Conservation (phyloP, 192 early-diverging fungal species). For the Backusella mclennaniae region DNA sequence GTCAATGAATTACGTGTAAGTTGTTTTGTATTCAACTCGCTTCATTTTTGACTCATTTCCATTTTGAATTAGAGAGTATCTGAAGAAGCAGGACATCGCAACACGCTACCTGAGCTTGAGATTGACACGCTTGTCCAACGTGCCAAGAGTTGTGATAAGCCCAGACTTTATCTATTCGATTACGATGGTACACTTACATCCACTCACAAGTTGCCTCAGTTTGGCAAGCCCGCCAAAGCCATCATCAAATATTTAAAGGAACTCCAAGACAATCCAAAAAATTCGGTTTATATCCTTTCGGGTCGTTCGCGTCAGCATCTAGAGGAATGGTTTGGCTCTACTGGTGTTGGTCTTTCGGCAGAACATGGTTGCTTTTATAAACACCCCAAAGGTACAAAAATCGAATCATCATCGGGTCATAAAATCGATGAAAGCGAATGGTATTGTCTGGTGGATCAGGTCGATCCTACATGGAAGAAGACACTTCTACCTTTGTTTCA, state of each 20-base stretch:
- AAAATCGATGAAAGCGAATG: slow-evolving; percentile 70
- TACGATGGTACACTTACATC: slow-evolving; percentile 97
- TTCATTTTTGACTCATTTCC: too few species aligned
- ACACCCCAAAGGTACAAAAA: slow-evolving; percentile 72
- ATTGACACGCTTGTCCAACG: slow-evolving; percentile 47
- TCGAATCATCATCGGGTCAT: slow-evolving; percentile 48
- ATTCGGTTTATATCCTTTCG: slow-evolving; percentile 93
- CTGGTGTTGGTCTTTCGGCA: slow-evolving; percentile 88
- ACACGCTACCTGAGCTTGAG: slow-evolving; percentile 58
- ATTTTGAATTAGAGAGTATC: slow-evolving; percentile 43
- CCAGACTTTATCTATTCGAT: slow-evolving; percentile 87
- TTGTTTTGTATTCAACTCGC: background rate
- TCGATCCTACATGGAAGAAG: slow-evolving; percentile 88
- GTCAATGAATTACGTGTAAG: slow-evolving; percentile 74
- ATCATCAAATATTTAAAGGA: slow-evolving; percentile 66
- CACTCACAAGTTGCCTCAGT: slow-evolving; percentile 86
- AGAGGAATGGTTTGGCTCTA: slow-evolving; percentile 86
- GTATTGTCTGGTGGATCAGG: slow-evolving; percentile 84
- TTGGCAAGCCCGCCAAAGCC: slow-evolving; percentile 79
- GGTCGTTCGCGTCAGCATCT: slow-evolving; percentile 90
- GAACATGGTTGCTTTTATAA: slow-evolving; percentile 99
- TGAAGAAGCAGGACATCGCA: slow-evolving; percentile 64
- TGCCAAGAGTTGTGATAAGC: slow-evolving; percentile 56
- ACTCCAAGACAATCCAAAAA: slow-evolving; percentile 70
- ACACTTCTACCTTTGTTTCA: slow-evolving; percentile 93